Base-by-base conservation (phyloP, 1,284 basidiomycete species). In the Mycena sp. region DNA sequence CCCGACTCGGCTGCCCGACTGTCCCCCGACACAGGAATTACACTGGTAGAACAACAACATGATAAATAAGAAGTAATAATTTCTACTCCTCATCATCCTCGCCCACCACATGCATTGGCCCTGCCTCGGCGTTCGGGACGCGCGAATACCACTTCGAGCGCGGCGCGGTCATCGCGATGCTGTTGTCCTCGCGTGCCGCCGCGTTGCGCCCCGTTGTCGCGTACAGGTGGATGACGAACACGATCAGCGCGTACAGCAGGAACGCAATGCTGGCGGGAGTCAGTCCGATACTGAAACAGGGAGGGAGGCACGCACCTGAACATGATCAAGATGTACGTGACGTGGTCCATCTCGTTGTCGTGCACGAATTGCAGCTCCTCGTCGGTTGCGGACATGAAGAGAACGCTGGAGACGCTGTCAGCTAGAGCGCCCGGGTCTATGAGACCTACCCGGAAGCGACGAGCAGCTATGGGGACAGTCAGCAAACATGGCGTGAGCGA, bases 361-460 rank as follows among this genome's bases (percentile, higher is more conserved):
- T 92, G 82, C 14, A 90, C 86, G 65, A 84, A 90, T 32, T 83
- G 72, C 41, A 96, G 80, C 74, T 96, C 93, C 78, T 98, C 95
- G 74, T 97, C 94, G 0, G 95, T 97, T 0, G 90, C 94, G 14
- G 92, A 92, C 86, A 96, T 94, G 82, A 97, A 97, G 12, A 95
- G 78, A 2, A 94, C 71, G 3, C 91, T 85, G 75, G 32, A 16
- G n/a, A n/a, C n/a, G n/a, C n/a, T n/a, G n/a, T n/a, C n/a, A n/a
- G n/a, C n/a, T n/a, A n/a, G n/a, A n/a, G n/a, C n/a, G n/a, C n/a
- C n/a, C n/a, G n/a, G n/a, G n/a, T n/a, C n/a, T n/a, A n/a, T 35
- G 19, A 28, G 32, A 68, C 32, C 71, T 63, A 82, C 80, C 83
- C 83, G 48, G 92, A 90, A 43, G 90, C 81, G 1, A 91, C 83